Conservation (phyloP, 352 stramenopile species). For the Phytophthora rubi region DNA sequence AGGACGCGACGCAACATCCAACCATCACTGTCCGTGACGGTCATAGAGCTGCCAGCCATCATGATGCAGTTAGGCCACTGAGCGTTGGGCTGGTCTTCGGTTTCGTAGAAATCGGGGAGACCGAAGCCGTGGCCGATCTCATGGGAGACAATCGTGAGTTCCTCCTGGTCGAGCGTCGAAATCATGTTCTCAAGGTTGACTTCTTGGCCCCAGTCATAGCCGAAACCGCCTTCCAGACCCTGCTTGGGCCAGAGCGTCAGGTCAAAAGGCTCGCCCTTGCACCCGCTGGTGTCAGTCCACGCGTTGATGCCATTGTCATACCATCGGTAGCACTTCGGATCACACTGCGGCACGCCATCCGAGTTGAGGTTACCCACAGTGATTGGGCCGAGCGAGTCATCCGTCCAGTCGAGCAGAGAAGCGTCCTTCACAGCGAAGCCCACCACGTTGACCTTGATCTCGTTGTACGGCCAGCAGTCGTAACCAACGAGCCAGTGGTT, state of each 20-base stretch:
- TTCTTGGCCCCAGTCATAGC: constrained; percentile 11
- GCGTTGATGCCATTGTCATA: constrained; percentile 16
- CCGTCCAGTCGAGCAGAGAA: constrained; percentile 7
- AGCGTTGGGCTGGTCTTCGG: constrained; percentile 4
- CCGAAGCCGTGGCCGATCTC: constrained; percentile 41
- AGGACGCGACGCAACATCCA: constrained; percentile 31
- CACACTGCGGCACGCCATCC: constrained; percentile 34
- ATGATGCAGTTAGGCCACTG: constrained; percentile 21
- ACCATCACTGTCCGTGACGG: constrained; percentile 23
- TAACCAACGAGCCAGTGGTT: constrained; percentile 41
- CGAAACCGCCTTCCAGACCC: constrained; percentile 29
- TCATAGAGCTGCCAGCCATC: constrained; percentile 22
- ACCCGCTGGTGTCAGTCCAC: constrained; percentile 25
- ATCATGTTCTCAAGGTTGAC: constrained; percentile 19
- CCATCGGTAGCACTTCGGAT: constrained; percentile 38
- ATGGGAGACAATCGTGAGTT: constrained; percentile 39
- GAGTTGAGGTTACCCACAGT: constrained; percentile 27
- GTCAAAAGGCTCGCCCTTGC: constrained; percentile 36
- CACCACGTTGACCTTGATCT: constrained; percentile 19
- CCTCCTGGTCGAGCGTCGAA: constrained; percentile 24
- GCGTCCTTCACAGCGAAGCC: constrained; percentile 14
- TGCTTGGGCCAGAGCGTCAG: constrained; percentile 40
- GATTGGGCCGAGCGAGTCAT: constrained; percentile 25
- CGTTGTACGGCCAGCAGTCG: constrained; percentile 15
- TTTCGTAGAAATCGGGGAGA: constrained; percentile 18